Evolutionary conservation across 805 yeast species (phyloP).

Genomic region (Zygosaccharomyces gambellarensis): DNA sequence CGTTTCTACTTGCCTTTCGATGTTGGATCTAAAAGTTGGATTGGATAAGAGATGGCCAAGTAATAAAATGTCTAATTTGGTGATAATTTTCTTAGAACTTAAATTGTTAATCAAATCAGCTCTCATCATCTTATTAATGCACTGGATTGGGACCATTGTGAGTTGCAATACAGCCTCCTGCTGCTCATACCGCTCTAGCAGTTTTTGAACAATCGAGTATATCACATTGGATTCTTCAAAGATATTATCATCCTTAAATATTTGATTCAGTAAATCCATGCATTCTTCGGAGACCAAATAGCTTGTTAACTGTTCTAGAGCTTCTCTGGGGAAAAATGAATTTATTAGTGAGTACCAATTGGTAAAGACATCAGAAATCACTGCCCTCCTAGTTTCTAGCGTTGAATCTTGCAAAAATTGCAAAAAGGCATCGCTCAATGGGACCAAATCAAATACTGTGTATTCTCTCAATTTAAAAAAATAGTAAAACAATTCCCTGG

Average conservation of each 20-base stretch:
- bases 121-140: conserved; percentile 39
- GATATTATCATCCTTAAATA: conserved; percentile 38
- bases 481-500: conserved; percentile 32
- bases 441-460: conserved; percentile 27
- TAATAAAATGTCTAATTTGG: conserved; percentile 14
- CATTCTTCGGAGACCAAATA: conserved; percentile 27
- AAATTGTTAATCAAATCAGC: conserved; percentile 24
- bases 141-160: conserved; percentile 45
- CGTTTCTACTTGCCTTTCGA: conserved; percentile 38
- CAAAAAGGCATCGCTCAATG: conserved; percentile 25
- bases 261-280: conserved; percentile 15
- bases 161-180: conserved; percentile 9
- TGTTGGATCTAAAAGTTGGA: conserved; percentile 50
- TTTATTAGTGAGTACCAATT: conserved; percentile 56
- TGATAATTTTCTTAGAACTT: conserved; percentile 7
- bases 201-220: conserved; percentile 23
- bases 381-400: conserved; percentile 3
- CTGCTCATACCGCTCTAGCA: conserved; percentile 15
- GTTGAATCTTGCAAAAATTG: conserved; percentile 16
- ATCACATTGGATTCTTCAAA: conserved; percentile 47
- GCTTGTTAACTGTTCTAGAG: conserved; percentile 31
- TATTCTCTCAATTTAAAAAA: conserved; percentile 50
- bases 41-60: conserved; percentile 41
- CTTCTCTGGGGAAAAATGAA: conserved; percentile 29
- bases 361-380: conserved; percentile 32